Conservation (phyloP, 768 basidiomycete species). For the Lentinula sp. region DNA sequence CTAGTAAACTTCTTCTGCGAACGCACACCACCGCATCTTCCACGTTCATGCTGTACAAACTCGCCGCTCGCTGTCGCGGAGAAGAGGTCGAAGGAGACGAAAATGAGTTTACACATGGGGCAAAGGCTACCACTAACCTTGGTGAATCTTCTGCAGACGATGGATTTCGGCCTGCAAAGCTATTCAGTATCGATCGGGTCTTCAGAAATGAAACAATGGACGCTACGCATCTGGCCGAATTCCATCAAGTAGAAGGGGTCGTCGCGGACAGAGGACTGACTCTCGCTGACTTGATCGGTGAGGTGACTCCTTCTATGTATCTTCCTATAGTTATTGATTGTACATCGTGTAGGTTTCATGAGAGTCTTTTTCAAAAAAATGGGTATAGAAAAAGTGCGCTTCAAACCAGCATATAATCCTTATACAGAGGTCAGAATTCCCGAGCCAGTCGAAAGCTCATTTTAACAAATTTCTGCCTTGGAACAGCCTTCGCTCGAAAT, state of each 20-base stretch:
- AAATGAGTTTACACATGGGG: constrained; percentile 33
- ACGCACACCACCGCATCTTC: constrained; percentile 98
- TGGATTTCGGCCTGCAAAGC: constrained; percentile 85
- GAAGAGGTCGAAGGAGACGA: constrained; percentile 40
- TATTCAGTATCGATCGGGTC: constrained; percentile 97
- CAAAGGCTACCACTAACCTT: constrained; percentile 20
- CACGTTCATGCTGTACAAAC: constrained; percentile 87
- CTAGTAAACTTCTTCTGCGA: constrained; percentile 84
- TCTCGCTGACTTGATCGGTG: constrained; percentile 91
- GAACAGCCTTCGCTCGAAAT: constrained; percentile 93
- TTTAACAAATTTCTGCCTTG: constrained; percentile 2
- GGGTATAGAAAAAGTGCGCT: constrained; percentile 89
- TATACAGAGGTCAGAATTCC: constrained; percentile 77
- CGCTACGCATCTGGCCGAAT: constrained; percentile 97
- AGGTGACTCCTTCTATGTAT: constrained; percentile 11
- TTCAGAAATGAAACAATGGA: constrained; percentile 99
- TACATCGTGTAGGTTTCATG: constrained; percentile 78
- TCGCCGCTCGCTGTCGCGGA: constrained; percentile 79
- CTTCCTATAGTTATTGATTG: background rate
- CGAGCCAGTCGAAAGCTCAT: too few relatives aligned
- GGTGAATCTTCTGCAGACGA: constrained; percentile 35
- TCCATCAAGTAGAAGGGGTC: constrained; percentile 99
- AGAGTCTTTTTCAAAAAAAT: constrained; percentile 97
- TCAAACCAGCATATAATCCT: constrained; percentile 99
- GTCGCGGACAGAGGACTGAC: constrained; percentile 93